Base-by-base conservation (phyloP, 352 stramenopile genomes). In the Globisporangium mamillatum region DNA sequence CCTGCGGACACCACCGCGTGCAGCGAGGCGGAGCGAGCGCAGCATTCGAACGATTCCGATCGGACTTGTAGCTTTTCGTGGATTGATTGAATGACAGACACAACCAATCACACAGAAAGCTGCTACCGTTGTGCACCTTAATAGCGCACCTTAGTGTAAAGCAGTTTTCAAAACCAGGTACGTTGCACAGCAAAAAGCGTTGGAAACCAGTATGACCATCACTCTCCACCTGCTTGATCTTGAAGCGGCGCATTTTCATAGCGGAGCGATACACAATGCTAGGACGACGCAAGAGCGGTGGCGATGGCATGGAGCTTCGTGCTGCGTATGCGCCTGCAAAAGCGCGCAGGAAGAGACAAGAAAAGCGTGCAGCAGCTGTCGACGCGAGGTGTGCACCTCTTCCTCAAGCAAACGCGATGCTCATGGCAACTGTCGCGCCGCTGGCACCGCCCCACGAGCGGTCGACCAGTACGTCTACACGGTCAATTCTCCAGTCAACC, bases 21-120 rank as follows among this genome's bases (percentile, higher is more conserved):
- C 60, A 32, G 48, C 60, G 24, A 66, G 5, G 27, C 18, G 44
- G 10, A 66, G 27, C 27, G 60, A 50, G 52, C 63, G 54, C 18
- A 68, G 63, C 63, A 66, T 52, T 24, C 44, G 41, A 18, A 38
- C 29, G 18, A 25, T 6, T 34, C 36, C 18, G n/a, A 20, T 64
- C 3, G 9, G 18, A 3, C 10, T 4, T 14, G 60, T 36, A 50
- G 32, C 32, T 50, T 44, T 38, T 59, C n/a, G 27, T 41, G 24
- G 36, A 56, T 66, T 60, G 27, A 29, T 36, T 25, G 20, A 8
- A 8, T 48, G 56, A 46, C 55, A 24, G 18, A 52, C 44, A 52
- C 44, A 52, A 52, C 44, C 44, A 52, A 22, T 52, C 44, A 52
- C 44, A 52, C 10, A 4, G 18, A 52, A 52, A 52, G 18, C 18